Percentiles rank a stretch among this genome's conserved stretches.
Evolutionary conservation across 129 eudicot species (phyloP).

Genomic region (Flaveria sonorensis): DNA sequence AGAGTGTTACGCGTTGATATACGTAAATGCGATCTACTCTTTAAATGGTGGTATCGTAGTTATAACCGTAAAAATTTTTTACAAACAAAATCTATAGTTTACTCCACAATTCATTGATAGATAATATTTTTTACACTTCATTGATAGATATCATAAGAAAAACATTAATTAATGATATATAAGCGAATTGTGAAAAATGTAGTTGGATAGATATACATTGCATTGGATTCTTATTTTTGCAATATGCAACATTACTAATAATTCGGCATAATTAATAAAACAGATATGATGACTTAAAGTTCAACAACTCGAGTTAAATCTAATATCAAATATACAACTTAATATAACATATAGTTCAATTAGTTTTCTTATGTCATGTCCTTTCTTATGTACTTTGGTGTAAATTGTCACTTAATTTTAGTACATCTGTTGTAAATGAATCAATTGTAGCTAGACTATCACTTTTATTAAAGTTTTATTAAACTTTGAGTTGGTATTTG

Average conservation of each 20-base stretch:
- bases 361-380: background rate
- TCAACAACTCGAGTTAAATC: background rate
- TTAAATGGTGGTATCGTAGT: too few relatives aligned
- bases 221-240: background rate
- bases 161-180: background rate
- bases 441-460: too few relatives aligned
- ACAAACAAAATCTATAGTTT: background rate
- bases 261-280: too few relatives aligned
- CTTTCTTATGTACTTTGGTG: too few relatives aligned
- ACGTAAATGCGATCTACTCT: background rate
- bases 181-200: background rate
- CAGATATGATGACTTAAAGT: background rate
- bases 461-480: too few relatives aligned
- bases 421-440: too few relatives aligned
- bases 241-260: background rate
- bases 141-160: background rate
- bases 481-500: too few relatives aligned
- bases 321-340: too few relatives aligned
- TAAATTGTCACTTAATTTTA: too few relatives aligned
- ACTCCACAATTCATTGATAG: background rate
- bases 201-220: background rate
- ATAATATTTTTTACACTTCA: too few relatives aligned
- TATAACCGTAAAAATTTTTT: too few relatives aligned
- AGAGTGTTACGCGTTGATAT: too few relatives aligned
- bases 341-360: background rate